A percentile compares a stretch with the other conserved stretches of the same genome.
These are phyloP conservation scores for Termitomyces sp. DNA, from an alignment of 768 basidiomycete genomes.

Conservation along the genomic window DNA sequence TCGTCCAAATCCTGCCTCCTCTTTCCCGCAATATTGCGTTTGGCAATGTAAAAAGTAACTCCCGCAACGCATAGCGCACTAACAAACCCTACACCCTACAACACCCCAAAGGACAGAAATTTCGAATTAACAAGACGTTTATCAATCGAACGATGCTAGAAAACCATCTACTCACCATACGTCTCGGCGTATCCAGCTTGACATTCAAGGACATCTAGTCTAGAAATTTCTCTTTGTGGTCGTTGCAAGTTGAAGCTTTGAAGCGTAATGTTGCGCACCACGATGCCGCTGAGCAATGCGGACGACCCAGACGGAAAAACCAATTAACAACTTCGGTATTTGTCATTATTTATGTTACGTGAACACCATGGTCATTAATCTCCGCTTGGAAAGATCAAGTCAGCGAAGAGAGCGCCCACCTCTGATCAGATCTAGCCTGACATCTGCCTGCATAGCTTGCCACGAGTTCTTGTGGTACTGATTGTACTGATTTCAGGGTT, in stretches of 20 bases:
- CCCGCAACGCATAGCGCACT: conserved; percentile 28
- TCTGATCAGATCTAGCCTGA: not conserved
- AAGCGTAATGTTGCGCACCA: not conserved
- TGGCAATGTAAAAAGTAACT: conserved; percentile 29
- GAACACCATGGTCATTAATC: not conserved
- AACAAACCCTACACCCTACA: conserved; percentile 26
- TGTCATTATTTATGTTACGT: conserved; percentile 7
- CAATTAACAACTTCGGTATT: not conserved
- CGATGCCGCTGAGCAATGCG: not conserved
- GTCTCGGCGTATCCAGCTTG: conserved; percentile 18
- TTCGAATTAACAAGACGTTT: not conserved
- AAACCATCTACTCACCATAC: conserved; percentile 12
- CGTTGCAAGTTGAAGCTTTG: no score
- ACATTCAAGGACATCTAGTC: conserved; percentile 8
- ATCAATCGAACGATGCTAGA: not conserved
- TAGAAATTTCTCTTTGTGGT: not conserved
- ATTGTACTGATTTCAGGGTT: not conserved
- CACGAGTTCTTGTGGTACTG: not conserved
- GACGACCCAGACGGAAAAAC: not conserved
- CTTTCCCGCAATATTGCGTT: conserved; percentile 26
- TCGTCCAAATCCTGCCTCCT: conserved; percentile 31
- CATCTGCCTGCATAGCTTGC: no score
- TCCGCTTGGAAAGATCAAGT: not conserved
- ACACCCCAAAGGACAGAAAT: not conserved
- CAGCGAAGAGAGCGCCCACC: not conserved